Evolutionary conservation across 352 stramenopile genomes (phyloP), one percentile per base, ranked within the genome.

Genomic region (Pythium scleroteichum): DNA sequence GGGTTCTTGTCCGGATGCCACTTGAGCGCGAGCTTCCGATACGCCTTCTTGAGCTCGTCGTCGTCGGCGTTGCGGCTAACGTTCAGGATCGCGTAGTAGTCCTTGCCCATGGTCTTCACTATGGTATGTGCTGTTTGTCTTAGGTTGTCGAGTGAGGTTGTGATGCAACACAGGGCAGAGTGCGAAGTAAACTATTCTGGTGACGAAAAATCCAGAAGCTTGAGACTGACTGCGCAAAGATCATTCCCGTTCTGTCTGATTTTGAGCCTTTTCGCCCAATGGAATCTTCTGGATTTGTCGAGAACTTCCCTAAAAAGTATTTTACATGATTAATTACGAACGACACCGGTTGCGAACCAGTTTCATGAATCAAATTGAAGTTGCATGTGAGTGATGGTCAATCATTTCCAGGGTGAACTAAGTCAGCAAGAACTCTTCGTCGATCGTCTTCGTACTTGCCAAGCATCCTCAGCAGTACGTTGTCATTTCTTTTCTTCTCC

Each of bases 1-100:
- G 87, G 86, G 72, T 97, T 97, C 77, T 97, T 97, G 77, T 97
- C 91, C 10, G 91, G 91, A 57, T 97, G 91, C 83, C 87, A 91
- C 72, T 97, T 94, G 50, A 97, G 75, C 54, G 90, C 88, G 45
- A 97, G 66, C 55, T 90, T 95, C 46, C 88, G 74, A 58, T 97
- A 97, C 40, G 83, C 72, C 55, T 93, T 92, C 71, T 94, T 94
- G 12, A 94, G 72, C 61, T 92, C 85, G 16, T 91, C 85, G 60
- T 95, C 84, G 16, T 68, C 78, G 14, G 86, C 84, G 48, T 73
- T 78, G 44, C 79, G 80, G 40, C 69, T 52, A 22, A 95, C 86
- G 60, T 78, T 82, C 23, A 95, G 71, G 20, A 83, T 81, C 44
- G 78, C 73, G 72, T 95, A 95, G 71, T 95, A 95, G 73, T 95